These are phyloP conservation scores for Talinum fruticosum DNA, from an alignment of 148 eudicot genomes.

Conservation along the genomic window DNA sequence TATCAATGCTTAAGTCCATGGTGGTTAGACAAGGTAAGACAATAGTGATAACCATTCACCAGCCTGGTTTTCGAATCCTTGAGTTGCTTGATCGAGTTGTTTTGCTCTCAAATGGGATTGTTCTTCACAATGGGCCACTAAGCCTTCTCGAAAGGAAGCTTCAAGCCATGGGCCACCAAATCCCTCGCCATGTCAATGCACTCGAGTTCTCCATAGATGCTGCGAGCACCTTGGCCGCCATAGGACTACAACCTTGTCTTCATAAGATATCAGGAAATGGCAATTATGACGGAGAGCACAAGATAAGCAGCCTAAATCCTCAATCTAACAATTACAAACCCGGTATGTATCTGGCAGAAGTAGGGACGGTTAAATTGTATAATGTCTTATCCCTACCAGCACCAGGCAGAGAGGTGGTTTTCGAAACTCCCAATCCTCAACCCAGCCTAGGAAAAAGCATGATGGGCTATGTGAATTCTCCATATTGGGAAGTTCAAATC, in stretches of 20 bases:
- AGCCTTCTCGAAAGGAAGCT: slow-evolving; percentile 63
- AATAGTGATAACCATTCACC: slow-evolving; percentile 74
- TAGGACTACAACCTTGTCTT: slow-evolving; percentile 37
- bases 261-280: slow-evolving; percentile 14
- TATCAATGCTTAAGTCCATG: slow-evolving; percentile 66
- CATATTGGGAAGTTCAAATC: slow-evolving; percentile 48
- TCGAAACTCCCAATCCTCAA: slow-evolving; percentile 1
- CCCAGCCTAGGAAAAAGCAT: slow-evolving; percentile 26
- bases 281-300: background rate
- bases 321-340: background rate
- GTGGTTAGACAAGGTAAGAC: slow-evolving; percentile 69
- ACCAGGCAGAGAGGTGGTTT: background rate
- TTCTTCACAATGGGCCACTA: slow-evolving; percentile 67
- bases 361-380: background rate
- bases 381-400: background rate
- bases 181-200: slow-evolving; percentile 69
- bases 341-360: background rate
- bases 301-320: background rate
- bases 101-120: slow-evolving; percentile 59
- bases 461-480: slow-evolving; percentile 48
- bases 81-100: slow-evolving; percentile 66
- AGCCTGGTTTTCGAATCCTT: slow-evolving; percentile 83
- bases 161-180: slow-evolving; percentile 39
- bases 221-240: slow-evolving; percentile 33
- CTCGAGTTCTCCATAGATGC: slow-evolving; percentile 88